Percentiles rank a stretch among this genome's conserved stretches.
These are phyloP conservation scores for Oryza longistaminata DNA, from an alignment of 176 grass and related monocot genomes.

Conservation along the genomic window DNA sequence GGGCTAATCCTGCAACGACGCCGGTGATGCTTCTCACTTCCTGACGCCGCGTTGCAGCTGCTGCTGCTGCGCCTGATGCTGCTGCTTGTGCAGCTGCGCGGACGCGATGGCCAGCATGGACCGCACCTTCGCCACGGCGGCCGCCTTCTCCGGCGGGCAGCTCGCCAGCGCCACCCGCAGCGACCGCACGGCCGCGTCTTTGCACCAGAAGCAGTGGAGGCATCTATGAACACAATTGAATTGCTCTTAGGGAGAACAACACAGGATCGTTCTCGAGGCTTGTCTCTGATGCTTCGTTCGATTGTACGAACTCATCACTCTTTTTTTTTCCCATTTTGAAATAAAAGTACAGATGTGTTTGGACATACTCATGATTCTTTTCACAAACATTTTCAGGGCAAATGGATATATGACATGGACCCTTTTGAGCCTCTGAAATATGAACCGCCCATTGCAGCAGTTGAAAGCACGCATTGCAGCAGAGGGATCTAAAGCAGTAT, in stretches of 20 bases:
- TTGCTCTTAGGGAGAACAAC: slow-evolving; percentile 96
- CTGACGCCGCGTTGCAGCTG: slow-evolving; percentile 19
- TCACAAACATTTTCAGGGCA: slow-evolving; percentile 62
- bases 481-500: slow-evolving; percentile 91
- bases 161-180: slow-evolving; percentile 69
- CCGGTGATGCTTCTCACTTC: slow-evolving; percentile 40
- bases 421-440: slow-evolving; percentile 98
- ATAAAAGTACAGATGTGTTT: slow-evolving; percentile 6
- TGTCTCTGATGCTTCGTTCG: slow-evolving; percentile 95
- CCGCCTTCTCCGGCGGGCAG: slow-evolving; percentile 79
- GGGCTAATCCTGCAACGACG: slow-evolving; percentile 12
- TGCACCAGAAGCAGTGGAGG: slow-evolving; percentile 88
- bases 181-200: slow-evolving; percentile 79
- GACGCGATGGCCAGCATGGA: slow-evolving; percentile 86
- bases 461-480: slow-evolving; percentile 83
- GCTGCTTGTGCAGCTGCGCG: slow-evolving; percentile 78
- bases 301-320: slow-evolving; percentile 60
- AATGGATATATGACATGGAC: slow-evolving; percentile 99
- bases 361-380: slow-evolving; percentile 29
- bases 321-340: neutral
- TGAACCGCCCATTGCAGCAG: slow-evolving; percentile 77
- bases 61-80: slow-evolving; percentile 44
- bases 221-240: slow-evolving; percentile 98
- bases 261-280: slow-evolving; percentile 86
- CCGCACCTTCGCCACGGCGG: slow-evolving; percentile 70